Evolutionary conservation across 805 yeast genomes (phyloP), one percentile per base, ranked within the genome.

Genomic region (Suhomyces tanzawaensis): DNA sequence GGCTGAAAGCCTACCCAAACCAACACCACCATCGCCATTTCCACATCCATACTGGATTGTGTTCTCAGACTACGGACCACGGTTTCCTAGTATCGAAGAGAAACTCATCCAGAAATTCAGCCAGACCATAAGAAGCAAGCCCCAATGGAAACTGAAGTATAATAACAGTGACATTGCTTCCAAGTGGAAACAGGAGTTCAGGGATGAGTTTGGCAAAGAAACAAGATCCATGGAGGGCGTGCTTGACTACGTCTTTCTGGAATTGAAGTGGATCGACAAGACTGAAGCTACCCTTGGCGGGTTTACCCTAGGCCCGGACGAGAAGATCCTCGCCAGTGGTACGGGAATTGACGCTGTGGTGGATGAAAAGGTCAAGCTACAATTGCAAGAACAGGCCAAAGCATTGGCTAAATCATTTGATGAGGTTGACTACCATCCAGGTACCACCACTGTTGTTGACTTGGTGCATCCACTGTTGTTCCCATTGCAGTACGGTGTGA

Each of bases 131-230:
- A 26, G 40, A 14, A 9, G 16, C 16, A 37, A 37, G 12, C 33
- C 26, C 7, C 45, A 55, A 7, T 62, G 67, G 68, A 41, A 49
- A 43, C 11, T 31, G 1, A 60, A 61, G 37, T 47, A 39, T 29
- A 45, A 49, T 19, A 44, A 61, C 33, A 40, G 42, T 3, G 47
- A 30, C 12, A 53, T 62, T 36, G 37, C 40, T 7, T 40, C 29
- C 3, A 57, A 55, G 39, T 62, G 68, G 68, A 48, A 37, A 36
- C 23, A 29, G 4, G 67, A 62, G 23, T 29, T 44, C n/a, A 19
- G 33, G n/a, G 40, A 32, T 2, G 35, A 37, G 13, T 16, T 37
- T 27, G 15, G 25, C 4, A 32, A 15, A 16, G 32, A 23, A 16
- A 36, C 49, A 1, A 15, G 12, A 11, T 21, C 22, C 21, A 19